Evolutionary conservation across 2,329 filamentous ascomycete species (phyloP).

Genomic region (Xylariaceae sp.): DNA sequence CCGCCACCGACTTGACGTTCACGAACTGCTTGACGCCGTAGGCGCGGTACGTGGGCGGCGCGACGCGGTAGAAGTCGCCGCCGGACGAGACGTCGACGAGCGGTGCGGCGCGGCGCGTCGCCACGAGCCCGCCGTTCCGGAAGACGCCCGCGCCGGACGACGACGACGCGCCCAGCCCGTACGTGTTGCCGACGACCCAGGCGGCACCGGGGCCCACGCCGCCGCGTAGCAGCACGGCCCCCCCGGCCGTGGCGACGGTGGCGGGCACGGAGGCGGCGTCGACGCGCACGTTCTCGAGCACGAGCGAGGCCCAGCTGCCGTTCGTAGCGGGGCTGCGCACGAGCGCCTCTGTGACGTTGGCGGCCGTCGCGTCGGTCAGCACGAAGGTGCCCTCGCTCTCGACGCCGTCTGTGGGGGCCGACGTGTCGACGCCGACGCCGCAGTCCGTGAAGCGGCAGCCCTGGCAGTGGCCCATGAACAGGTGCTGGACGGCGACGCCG

Average conservation of each 20-base stretch:
- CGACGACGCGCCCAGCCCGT: neutral
- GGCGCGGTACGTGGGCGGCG: conserved; percentile 34
- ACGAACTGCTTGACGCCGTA: conserved; percentile 33
- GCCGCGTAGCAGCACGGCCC: conserved; percentile 11
- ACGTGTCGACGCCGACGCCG: conserved; percentile 9
- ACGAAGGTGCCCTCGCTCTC: conserved; percentile 7
- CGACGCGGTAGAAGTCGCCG: conserved; percentile 32
- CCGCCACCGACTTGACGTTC: conserved; percentile 37
- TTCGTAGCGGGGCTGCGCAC: conserved; percentile 24
- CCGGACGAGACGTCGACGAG: conserved; percentile 23
- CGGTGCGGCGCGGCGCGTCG: conserved; percentile 21
- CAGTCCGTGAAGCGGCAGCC: conserved; percentile 8
- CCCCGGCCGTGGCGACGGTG: conserved; percentile 33
- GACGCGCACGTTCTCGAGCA: conserved; percentile 27
- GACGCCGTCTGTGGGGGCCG: conserved; percentile 5
- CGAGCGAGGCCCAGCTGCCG: conserved; percentile 21
- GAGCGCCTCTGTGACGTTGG: conserved; percentile 15
- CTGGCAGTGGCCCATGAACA: conserved; percentile 11
- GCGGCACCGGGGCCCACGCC: conserved; percentile 4
- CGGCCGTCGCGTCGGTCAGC: conserved; percentile 9
- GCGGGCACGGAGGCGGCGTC: conserved; percentile 29
- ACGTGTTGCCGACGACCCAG: conserved; percentile 8
- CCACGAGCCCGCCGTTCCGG: conserved; percentile 22
- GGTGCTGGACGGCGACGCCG: conserved; percentile 30
- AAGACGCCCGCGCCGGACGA: neutral